phyloP scores from a whole-genome alignment of 2,329 filamentous ascomycete species.

The Tolypocladium pustulatum region DNA sequence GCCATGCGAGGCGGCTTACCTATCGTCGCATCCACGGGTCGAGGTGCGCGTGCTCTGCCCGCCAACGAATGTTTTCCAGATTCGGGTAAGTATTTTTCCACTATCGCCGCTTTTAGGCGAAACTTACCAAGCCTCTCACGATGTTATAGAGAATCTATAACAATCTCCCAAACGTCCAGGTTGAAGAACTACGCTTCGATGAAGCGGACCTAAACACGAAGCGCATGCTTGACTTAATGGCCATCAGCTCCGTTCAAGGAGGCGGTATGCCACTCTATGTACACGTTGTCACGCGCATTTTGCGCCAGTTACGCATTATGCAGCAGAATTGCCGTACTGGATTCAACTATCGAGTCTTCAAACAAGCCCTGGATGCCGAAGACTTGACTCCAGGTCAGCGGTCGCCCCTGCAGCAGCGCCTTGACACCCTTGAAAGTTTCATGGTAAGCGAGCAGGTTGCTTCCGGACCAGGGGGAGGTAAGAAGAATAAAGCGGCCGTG shows the following conservation, averaged over 20 bases:
- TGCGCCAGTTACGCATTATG: not conserved
- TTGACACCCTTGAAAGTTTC: not conserved
- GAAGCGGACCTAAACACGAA: not conserved
- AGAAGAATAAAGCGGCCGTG: too few relatives aligned
- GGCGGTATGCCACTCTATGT: not conserved
- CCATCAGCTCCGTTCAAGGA: not conserved
- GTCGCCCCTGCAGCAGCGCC: not conserved
- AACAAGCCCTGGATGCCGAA: not conserved
- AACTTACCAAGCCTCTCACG: not conserved
- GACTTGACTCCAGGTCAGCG: not conserved
- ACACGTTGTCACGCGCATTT: not conserved
- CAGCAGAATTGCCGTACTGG: not conserved
- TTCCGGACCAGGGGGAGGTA: not conserved
- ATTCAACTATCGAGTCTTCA: not conserved
- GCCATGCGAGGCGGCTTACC: not conserved
- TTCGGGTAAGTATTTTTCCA: not conserved
- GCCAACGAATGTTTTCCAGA: not conserved
- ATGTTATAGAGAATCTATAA: not conserved
- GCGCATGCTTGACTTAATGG: not conserved
- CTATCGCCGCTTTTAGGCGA: not conserved
- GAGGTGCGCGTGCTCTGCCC: not conserved
- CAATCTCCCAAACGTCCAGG: not conserved
- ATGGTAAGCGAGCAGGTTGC: not conserved
- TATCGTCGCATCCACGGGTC: not conserved
- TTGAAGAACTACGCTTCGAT: not conserved